These are phyloP conservation scores for Aspergillus neoniger DNA, from an alignment of 2,329 filamentous ascomycete species.

Conservation along the genomic window DNA sequence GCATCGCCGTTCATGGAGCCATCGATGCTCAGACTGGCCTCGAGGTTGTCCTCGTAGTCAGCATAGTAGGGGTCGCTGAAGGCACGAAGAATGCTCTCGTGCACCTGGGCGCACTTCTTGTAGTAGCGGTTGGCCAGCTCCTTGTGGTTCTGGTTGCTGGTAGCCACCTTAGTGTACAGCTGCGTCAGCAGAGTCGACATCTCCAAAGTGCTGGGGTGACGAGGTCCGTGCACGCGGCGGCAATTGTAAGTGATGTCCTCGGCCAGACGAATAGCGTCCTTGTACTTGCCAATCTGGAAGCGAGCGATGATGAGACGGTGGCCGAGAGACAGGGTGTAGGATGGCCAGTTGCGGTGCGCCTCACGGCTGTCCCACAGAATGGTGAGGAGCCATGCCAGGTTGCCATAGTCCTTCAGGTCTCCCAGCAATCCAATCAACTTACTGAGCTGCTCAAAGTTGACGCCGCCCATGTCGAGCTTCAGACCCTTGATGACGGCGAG, in stretches of 20 bases:
- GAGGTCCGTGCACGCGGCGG: constrained; percentile 53
- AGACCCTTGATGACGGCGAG: constrained; percentile 42
- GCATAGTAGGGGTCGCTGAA: constrained; percentile 37
- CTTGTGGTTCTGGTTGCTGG: constrained; percentile 37
- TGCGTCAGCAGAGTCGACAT: constrained; percentile 53
- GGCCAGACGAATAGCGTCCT: constrained; percentile 50
- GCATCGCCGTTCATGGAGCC: constrained; percentile 14
- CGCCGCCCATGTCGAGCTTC: constrained; percentile 47
- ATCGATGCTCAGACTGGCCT: constrained; percentile 15
- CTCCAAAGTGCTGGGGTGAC: constrained; percentile 50
- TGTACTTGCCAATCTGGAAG: constrained; percentile 50
- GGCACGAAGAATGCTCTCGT: constrained; percentile 42
- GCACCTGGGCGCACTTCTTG: constrained; percentile 39
- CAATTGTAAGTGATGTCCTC: constrained; percentile 60
- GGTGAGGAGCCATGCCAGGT: constrained; percentile 45
- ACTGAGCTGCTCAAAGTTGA: constrained; percentile 46
- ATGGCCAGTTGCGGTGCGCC: constrained; percentile 45
- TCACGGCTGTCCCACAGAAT: constrained; percentile 50
- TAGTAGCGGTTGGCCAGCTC: constrained; percentile 42
- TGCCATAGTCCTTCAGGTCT: constrained; percentile 49
- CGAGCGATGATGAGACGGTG: constrained; percentile 53
- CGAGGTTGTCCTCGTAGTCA: constrained; percentile 21
- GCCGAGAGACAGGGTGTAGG: constrained; percentile 51
- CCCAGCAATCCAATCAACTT: constrained; percentile 47
- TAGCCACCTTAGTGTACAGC: constrained; percentile 49